Evolutionary conservation across 2,329 filamentous ascomycete genomes (phyloP), one percentile per base, ranked within the genome.

Genomic region (Cladosporium sp.): DNA sequence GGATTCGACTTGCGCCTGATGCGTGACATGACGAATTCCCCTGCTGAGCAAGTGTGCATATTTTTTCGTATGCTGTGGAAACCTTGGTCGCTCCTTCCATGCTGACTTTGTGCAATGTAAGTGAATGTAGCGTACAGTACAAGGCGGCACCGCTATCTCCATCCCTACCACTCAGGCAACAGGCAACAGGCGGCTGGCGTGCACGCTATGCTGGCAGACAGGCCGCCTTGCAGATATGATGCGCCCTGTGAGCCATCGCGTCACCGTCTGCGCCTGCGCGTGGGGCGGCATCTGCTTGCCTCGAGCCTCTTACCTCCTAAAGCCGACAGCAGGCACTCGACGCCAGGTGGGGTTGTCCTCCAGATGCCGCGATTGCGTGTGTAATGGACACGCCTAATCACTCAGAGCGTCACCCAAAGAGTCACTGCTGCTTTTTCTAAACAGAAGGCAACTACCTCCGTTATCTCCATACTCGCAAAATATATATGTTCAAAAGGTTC

Each of bases 221-320:
- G 53, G 53, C 53, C 50, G 50, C 28, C 52, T 33, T 55, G 52
- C 52, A 55, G 52, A 55, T 55, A 33, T 33, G 18, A 55, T 55
- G 29, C 52, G 52, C 52, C 52, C 28, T 33, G n/a, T n/a, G 35
- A 59, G 56, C 28, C 18, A 62, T 62, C 44, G 59, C 59, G 59
- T 62, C 59, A 62, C 59, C 14, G 28, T n/a, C 50, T n/a, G 52
- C 14, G 28, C 12, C 50, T n/a, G 52, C 52, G 59, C 59, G 46
- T 62, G 59, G 59, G 59, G 59, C 44, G 29, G 46, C 44, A 29
- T 33, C 58, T 61, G 58, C 5, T 33, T 14, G 28, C 31, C 12
- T 35, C 33, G 14, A 10, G 33, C 33, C 23, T 59, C n/a, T 44
- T 59, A 37, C 28, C 46, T 62, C 37, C 58, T 60, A 60, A 60